Evolutionary conservation across 2,329 filamentous ascomycete genomes (phyloP).

Genomic region (Fusarium aywerte): DNA sequence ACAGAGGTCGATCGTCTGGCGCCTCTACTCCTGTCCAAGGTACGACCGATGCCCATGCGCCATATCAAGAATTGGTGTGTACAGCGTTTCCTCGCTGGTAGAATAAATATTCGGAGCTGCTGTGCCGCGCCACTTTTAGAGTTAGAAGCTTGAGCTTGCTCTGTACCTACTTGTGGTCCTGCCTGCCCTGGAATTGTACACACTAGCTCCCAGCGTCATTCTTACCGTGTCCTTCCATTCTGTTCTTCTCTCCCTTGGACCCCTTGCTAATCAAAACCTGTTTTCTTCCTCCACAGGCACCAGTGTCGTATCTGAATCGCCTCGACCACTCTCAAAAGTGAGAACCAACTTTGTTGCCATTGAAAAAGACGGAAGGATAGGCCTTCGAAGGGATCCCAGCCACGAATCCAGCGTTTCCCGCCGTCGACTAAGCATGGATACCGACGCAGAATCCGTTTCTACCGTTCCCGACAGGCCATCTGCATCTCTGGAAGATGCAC

Average conservation of each 20-base stretch:
- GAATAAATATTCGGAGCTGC: slow-evolving; percentile 17
- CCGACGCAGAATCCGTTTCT: slow-evolving; percentile 48
- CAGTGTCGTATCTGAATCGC: slow-evolving; percentile 60
- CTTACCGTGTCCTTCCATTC: slow-evolving; percentile 33
- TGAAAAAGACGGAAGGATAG: slow-evolving; percentile 71
- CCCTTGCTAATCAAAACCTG: slow-evolving; percentile 40
- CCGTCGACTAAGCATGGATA: slow-evolving; percentile 52
- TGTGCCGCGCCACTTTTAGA: slow-evolving; percentile 19
- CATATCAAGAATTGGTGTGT: slow-evolving; percentile 18
- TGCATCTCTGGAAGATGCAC: slow-evolving; percentile 45
- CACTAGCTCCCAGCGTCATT: slow-evolving; percentile 30
- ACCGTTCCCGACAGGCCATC: slow-evolving; percentile 53
- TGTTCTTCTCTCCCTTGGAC: slow-evolving; percentile 29
- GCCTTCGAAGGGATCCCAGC: slow-evolving; percentile 58
- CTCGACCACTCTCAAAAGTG: slow-evolving; percentile 77
- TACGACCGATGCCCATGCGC: slow-evolving; percentile 33
- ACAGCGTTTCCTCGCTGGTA: slow-evolving; percentile 16
- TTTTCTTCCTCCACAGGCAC: slow-evolving; percentile 41
- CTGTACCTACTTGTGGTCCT: slow-evolving; percentile 1
- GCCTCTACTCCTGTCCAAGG: slow-evolving; percentile 52
- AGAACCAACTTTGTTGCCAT: slow-evolving; percentile 80
- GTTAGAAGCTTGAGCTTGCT: slow-evolving; percentile 25
- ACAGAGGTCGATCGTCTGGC: slow-evolving; percentile 76
- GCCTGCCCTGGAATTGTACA: slow-evolving; percentile 34
- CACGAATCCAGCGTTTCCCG: slow-evolving; percentile 54